A percentile compares a stretch with the other conserved stretches of the same genome.
phyloP scores from a whole-genome alignment of 2,329 filamentous ascomycete genomes.

The Aspergillus viridinutans region DNA sequence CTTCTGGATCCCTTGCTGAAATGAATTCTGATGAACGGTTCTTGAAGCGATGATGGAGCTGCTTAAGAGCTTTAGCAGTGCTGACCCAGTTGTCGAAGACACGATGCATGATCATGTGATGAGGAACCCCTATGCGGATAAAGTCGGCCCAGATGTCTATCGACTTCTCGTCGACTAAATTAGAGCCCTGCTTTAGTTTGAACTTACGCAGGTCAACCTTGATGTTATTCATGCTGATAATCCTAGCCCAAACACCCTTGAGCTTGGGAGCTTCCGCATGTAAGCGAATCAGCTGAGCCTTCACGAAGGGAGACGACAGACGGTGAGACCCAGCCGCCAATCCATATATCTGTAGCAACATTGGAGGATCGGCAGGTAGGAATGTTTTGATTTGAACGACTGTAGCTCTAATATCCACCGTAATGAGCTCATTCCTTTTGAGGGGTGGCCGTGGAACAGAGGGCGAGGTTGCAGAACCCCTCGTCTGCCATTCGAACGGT shows the following conservation, averaged over 20 bases:
- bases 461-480: conserved; percentile 17
- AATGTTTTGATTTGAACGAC: conserved; percentile 84
- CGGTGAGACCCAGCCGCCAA: conserved; percentile 79
- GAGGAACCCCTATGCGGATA: conserved; percentile 80
- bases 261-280: conserved; percentile 85
- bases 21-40: conserved; percentile 87
- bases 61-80: conserved; percentile 76
- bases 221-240: conserved; percentile 77
- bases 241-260: conserved; percentile 75
- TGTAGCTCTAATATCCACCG: conserved; percentile 74
- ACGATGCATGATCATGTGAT: conserved; percentile 82
- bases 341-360: conserved; percentile 85
- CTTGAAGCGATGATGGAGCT: conserved; percentile 88
- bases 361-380: conserved; percentile 80
- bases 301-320: conserved; percentile 79
- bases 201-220: conserved; percentile 76
- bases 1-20: conserved; percentile 77
- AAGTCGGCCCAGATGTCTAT: conserved; percentile 82
- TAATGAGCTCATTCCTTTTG: conserved; percentile 61
- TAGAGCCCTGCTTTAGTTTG: conserved; percentile 62
- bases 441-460: conserved; percentile 25
- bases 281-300: conserved; percentile 72
- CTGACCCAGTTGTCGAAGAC: conserved; percentile 95
- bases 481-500: conserved; percentile 9
- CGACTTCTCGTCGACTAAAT: conserved; percentile 67